Percentiles rank a stretch among this genome's conserved stretches.
Evolutionary conservation across 805 yeast genomes (phyloP).

Genomic region (Wickerhamomyces ciferrii): DNA sequence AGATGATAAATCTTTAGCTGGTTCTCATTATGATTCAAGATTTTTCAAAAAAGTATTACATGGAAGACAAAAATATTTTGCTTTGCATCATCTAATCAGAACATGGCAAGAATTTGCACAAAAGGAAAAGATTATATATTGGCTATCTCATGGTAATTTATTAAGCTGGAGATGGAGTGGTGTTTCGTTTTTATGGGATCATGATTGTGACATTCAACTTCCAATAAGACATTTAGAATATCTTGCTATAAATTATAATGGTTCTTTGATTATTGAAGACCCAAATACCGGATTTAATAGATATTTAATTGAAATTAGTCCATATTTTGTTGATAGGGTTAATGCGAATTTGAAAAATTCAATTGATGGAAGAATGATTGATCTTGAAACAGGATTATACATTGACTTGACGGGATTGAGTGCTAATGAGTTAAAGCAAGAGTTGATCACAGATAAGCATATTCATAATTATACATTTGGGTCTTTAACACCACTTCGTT

Average conservation of each 20-base stretch:
- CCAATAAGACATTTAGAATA: conserved; percentile 35
- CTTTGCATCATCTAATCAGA: conserved; percentile 34
- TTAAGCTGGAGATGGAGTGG: conserved; percentile 58
- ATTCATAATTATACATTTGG: conserved; percentile 3
- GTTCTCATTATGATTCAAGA: conserved; percentile 47
- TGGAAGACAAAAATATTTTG: conserved; percentile 17
- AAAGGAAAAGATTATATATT: conserved; percentile 35
- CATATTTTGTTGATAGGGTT: conserved; percentile 38
- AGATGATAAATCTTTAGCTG: background rate
- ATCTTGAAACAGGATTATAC: conserved; percentile 51
- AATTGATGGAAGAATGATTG: conserved; percentile 58
- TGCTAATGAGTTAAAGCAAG: background rate
- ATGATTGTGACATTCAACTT: conserved; percentile 50
- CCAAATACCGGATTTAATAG: conserved; percentile 37
- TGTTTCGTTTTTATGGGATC: conserved; percentile 47
- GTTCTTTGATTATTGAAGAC: conserved; percentile 36
- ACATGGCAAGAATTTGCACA: conserved; percentile 43
- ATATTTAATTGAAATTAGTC: conserved; percentile 39
- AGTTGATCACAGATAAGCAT: conserved; percentile 2
- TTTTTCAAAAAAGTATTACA: conserved; percentile 46
- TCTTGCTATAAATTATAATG: conserved; percentile 39
- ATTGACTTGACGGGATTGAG: conserved; percentile 53
- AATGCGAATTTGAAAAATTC: conserved; percentile 44
- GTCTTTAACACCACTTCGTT: conserved; percentile 5
- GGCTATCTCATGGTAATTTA: conserved; percentile 54